Evolutionary conservation across 805 yeast species (phyloP), one percentile per base, ranked within the genome.

Genomic region (Candida tallmaniae): DNA sequence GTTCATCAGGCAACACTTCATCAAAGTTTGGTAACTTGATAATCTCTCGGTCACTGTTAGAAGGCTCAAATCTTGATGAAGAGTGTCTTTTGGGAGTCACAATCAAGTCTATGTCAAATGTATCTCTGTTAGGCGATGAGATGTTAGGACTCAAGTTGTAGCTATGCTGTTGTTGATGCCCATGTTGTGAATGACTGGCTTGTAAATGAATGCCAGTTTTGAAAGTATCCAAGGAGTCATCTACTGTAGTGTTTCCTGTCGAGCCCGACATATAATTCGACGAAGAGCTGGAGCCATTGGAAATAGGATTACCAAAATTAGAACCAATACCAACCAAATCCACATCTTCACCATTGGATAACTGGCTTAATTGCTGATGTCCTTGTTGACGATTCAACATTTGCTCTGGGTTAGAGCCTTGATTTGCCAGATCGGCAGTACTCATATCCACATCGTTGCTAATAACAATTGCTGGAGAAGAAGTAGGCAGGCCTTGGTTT

Each of bases 41-140:
- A 73, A 81, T 74, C 23, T 68, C 68, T 32, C 49, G 51, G 28
- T 63, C 70, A 11, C 52, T 45, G 6, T 83, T 74, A 12, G 60
- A 46, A 7, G 94, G 85, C 58, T 89, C 97, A 47, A 93, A 87
- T 46, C 96, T 73, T 22, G 95, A 85, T 19, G 95, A 84, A 33
- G 90, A 83, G 56, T 90, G 97, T 54, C 97, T 78, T 52, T 84
- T 87, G 15, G 97, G 96, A 2, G 69, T 56, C 14, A 54, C 79
- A 34, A 89, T 82, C 47, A 89, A 72, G 51, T 89, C 97, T 38
- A 89, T 71, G 46, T 85, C 86, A 41, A 74, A 69, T 27, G 67
- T 78, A 46, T 83, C 84, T 51, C 76, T 77, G 19, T 80, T 68
- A 23, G 83, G 82, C 3, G 81, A 68, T 6, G 78, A 74, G 36